These are phyloP conservation scores for Xylariaceae sp. DNA, from an alignment of 2,329 filamentous ascomycete species.

Conservation along the genomic window DNA sequence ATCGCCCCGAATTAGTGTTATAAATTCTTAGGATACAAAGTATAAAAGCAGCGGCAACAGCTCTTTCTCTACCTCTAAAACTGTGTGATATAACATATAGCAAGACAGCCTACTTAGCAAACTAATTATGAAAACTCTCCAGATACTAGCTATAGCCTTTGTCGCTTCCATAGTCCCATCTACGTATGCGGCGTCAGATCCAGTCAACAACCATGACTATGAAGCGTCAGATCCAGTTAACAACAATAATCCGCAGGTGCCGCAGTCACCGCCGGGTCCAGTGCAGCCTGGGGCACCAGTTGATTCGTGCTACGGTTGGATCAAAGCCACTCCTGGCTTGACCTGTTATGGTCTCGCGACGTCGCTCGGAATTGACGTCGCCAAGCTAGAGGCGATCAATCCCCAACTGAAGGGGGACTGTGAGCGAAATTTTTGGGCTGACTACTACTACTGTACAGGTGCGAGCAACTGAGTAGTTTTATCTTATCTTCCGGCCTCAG, in stretches of 20 bases:
- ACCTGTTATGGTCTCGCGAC: constrained; percentile 10
- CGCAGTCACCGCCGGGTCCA: constrained; percentile 10
- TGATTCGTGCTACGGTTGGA: constrained; percentile 8
- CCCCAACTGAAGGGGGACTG: constrained; percentile 17
- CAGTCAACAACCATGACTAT: not conserved
- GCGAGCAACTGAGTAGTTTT: not conserved
- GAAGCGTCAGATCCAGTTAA: not conserved
- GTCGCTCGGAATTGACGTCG: not conserved
- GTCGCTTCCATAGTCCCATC: constrained; percentile 8
- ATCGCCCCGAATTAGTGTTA: not conserved
- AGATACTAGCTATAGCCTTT: not conserved
- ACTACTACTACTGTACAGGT: constrained; percentile 18
- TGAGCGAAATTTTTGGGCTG: constrained; percentile 12
- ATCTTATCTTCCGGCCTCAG: not conserved
- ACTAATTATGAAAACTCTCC: constrained; percentile 9
- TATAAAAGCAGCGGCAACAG: not conserved
- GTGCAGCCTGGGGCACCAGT: constrained; percentile 20
- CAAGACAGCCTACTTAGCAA: not conserved
- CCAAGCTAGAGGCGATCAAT: not conserved
- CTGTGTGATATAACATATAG: not conserved
- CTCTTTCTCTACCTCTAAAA: not conserved
- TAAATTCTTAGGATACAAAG: not conserved
- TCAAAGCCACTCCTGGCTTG: constrained; percentile 9
- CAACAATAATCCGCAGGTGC: not conserved
- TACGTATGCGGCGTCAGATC: not conserved